Evolutionary conservation across 106 monocot genomes (phyloP), one percentile per base, ranked within the genome.

Genomic region (Allium fistulosum): DNA sequence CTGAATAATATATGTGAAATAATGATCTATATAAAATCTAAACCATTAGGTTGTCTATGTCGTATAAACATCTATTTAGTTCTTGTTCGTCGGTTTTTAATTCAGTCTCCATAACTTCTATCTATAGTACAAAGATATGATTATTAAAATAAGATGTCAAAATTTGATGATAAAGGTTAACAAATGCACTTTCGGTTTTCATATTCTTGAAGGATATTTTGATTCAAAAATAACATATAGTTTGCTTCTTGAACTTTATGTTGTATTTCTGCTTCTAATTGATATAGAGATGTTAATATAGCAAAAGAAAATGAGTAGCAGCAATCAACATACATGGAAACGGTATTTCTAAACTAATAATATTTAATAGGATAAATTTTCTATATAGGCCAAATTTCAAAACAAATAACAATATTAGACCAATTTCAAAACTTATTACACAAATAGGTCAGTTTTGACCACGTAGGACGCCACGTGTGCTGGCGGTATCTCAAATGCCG

Each of bases 201-300:
- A 71, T 89, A 97, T 57, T 97, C 97, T 77, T 89, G 57, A 61
- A 97, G 78, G 79, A 97, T 80, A 70, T 97, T 97, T 61, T 89
- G 92, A 79, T 97, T 97, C 37, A 97, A 76, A 77, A 81, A 89
- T 10, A 97, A 76, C 59, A 97, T 97, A 56, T 88, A 89, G 76
- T 90, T 92, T 70, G 97, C 92, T 87, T 92, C 92, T 47, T 88
- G 82, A 51, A 77, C 74, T 64, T 59, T 80, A 73, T 97, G 89
- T 77, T 88, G 80, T 73, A 97, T 97, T 12, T 92, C 84, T 72
- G 85, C 84, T 78, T 97, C 84, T 48, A 97, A 68, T n/a, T n/a
- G n/a, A n/a, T n/a, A n/a, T n/a, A n/a, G n/a, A n/a, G n/a, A n/a
- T n/a, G n/a, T n/a, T n/a, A n/a, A n/a, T n/a, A n/a, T n/a, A n/a